Base-by-base conservation (phyloP, 306 rosid genomes). In the Castanea sativa region DNA sequence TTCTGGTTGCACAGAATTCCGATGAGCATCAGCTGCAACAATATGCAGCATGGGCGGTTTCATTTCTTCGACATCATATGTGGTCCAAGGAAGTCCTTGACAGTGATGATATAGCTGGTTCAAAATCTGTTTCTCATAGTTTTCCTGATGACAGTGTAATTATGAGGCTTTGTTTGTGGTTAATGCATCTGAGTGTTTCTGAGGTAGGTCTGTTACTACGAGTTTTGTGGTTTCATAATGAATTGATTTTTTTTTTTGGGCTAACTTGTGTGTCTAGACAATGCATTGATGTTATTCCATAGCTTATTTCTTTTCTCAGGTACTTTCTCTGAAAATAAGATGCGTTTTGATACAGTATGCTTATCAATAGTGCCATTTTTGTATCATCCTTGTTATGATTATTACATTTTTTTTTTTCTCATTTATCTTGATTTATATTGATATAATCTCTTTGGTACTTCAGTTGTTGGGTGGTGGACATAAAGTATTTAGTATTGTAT, bases 1-100 rank as follows among this genome's bases (percentile, higher is more conserved):
- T 90, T 91, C 98, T 92, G 41, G 91, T 95, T 80, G 98, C 99
- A 11, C 95, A 92, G 84, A 90, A 85, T 81, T 88, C 97, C 76
- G 90, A 91, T 86, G 91, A 83, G 81, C 92, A 78, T 80, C 88
- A 91, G 76, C 85, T 91, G 72, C 95, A 87, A 78, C 96, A 92
- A 69, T 85, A 85, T 91, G 97, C 98, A 76, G 88, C 98, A 70
- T 95, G 99, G 99, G 89, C 86, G 16, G 92, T 89, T 23, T 82
- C 93, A 52, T 89, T 92, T 85, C 97, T 95, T 71, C 87, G 90
- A 72, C 88, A 89, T 68, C 85, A 83, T 85, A 79, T 95, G 63
- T 87, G 85, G 90, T 89, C 92, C 65, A 91, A 87, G 83, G 90
- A 91, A 76, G 77, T 58, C 81, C 75, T 78, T 67, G 78, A 80